Base-by-base conservation (phyloP, 352 stramenopile genomes). In the Globisporangium heterothallicum region DNA sequence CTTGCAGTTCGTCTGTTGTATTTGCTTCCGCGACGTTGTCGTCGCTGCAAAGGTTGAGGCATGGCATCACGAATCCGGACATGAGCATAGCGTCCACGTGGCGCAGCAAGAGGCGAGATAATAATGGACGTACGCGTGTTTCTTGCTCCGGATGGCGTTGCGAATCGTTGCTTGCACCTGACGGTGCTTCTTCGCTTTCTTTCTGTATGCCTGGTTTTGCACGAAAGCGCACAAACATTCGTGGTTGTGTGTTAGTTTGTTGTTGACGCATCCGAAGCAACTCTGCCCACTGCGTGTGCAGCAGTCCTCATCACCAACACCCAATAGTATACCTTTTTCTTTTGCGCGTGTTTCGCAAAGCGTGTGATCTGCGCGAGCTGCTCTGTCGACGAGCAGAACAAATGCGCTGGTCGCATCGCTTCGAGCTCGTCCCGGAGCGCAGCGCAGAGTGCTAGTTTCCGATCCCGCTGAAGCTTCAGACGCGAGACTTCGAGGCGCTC, bases 291-390 rank as follows among this genome's bases (percentile, higher is more conserved):
- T 14, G 27, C 7, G 18, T 16, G 19, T 42, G 42, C 19, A 25
- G 19, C 4, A 45, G 7, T 14, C 38, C 14, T 9, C 14, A 16
- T 24, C 29, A 25, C 2, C 12, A 12, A 45, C 43, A 9, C 6
- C n/a, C n/a, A n/a, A n/a, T n/a, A n/a, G n/a, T n/a, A n/a, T n/a
- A 74, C 66, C 56, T 67, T 61, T 40, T 72, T 72, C 56, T 70
- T 69, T 35, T 61, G 41, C 16, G 61, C 56, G 8, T 40, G 56
- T 26, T 59, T 67, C 0, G 56, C 49, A 22, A 72, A 70, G 14
- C 48, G 44, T 7, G 57, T 43, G 30, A 63, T 14, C 3, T 58
- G 44, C 27, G 24, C 19, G 9, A 46, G 22, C 27, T 29, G 24
- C 0, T 55, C 44, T 3, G 52, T 41, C 6, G 13, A 18, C 0